phyloP scores from a whole-genome alignment of 2,329 filamentous ascomycete species.

The Stylonectria norvegica region DNA sequence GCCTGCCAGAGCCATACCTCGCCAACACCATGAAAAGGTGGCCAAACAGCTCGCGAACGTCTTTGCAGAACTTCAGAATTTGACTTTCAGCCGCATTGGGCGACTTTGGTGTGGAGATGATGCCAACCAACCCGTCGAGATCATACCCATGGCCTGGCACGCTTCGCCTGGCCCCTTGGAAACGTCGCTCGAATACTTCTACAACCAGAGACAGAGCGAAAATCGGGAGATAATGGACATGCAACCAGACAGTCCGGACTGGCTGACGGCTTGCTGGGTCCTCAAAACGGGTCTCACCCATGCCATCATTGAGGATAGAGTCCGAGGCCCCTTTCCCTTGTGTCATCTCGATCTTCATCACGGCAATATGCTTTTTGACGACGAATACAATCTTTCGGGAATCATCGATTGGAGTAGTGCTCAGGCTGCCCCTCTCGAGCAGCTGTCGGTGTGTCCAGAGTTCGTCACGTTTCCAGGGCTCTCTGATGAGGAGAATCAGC shows the following conservation, averaged over 20 bases:
- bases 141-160: constrained; percentile 23
- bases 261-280: constrained; percentile 31
- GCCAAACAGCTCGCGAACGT: constrained; percentile 25
- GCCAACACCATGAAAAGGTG: constrained; percentile 18
- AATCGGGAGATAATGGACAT: constrained; percentile 19
- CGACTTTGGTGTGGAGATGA: constrained; percentile 26
- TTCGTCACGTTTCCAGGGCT: constrained; percentile 28
- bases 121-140: constrained; percentile 19
- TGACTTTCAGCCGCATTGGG: constrained; percentile 26
- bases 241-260: constrained; percentile 26
- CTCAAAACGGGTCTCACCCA: constrained; percentile 28
- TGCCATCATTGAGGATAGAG: constrained; percentile 27
- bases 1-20: constrained; percentile 16
- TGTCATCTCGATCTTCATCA: constrained; percentile 34
- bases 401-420: constrained; percentile 36
- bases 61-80: constrained; percentile 22
- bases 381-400: constrained; percentile 37
- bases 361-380: constrained; percentile 40
- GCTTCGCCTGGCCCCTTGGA: constrained; percentile 21
- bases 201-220: constrained; percentile 20
- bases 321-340: constrained; percentile 35
- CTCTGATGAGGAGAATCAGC: constrained; percentile 23
- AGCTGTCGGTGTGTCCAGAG: constrained; percentile 34
- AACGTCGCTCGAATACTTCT: constrained; percentile 31
- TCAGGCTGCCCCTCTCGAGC: constrained; percentile 33